Evolutionary conservation across 2,329 filamentous ascomycete species (phyloP).

Genomic region (Nemania diffusa): DNA sequence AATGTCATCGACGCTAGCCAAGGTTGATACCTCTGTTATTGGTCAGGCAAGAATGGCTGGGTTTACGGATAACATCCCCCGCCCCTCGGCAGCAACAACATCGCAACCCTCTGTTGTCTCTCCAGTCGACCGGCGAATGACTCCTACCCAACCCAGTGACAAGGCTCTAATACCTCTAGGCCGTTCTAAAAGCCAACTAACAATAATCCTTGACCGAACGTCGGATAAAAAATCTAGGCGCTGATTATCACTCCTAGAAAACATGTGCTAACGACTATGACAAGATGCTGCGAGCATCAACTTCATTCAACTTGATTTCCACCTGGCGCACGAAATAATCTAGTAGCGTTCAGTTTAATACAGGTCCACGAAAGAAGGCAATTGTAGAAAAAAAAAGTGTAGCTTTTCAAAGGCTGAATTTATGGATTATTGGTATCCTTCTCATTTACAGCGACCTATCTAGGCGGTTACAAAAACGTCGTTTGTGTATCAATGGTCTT

Average conservation of each 20-base stretch:
- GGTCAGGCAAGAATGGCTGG: slow-evolving; percentile 59
- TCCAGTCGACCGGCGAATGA: slow-evolving; percentile 53
- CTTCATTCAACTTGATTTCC: slow-evolving; percentile 10
- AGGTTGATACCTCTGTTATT: slow-evolving; percentile 52
- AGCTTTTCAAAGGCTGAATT: slow-evolving; percentile 10
- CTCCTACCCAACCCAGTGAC: slow-evolving; percentile 61
- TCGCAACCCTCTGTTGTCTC: slow-evolving; percentile 46
- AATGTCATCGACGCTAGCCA: slow-evolving; percentile 51
- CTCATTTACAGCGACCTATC: slow-evolving; percentile 17
- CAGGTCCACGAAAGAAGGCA: slow-evolving; percentile 25
- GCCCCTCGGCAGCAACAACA: slow-evolving; percentile 10
- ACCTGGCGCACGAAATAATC: slow-evolving; percentile 8
- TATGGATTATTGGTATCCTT: slow-evolving; percentile 16
- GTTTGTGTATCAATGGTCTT: slow-evolving; percentile 23
- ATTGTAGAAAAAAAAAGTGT: slow-evolving; percentile 30
- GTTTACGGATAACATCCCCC: slow-evolving; percentile 46
- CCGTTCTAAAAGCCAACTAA: slow-evolving; percentile 70
- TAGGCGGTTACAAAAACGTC: slow-evolving; percentile 12
- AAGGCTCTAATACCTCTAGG: slow-evolving; percentile 60
- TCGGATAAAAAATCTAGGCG: slow-evolving; percentile 46
- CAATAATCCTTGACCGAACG: slow-evolving; percentile 63
- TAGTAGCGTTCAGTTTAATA: slow-evolving; percentile 20
- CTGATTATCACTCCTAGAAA: slow-evolving; percentile 30
- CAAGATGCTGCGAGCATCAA: slow-evolving; percentile 7
- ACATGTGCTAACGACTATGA: slow-evolving; percentile 6